Conservation (phyloP, 2,329 filamentous ascomycete genomes). For the Thielaviopsis populi region DNA sequence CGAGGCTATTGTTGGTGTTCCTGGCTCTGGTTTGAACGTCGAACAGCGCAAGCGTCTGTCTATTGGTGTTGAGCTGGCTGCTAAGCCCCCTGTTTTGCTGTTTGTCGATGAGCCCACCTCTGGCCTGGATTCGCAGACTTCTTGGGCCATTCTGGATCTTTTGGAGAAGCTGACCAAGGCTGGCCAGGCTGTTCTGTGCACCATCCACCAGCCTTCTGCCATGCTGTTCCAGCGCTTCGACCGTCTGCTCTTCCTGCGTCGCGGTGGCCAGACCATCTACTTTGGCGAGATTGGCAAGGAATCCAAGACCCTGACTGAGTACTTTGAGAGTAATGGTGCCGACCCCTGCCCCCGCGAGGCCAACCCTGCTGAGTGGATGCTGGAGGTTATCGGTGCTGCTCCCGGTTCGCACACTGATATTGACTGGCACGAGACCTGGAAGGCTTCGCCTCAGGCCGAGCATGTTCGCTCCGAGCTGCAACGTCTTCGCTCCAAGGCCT, state of each 20-base stretch:
- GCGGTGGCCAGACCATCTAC: constrained; percentile 65
- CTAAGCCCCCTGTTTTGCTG: constrained; percentile 74
- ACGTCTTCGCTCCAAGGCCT: constrained; percentile 35
- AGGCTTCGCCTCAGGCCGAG: constrained; percentile 39
- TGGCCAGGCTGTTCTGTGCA: constrained; percentile 89
- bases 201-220: constrained; percentile 92
- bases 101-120: constrained; percentile 94
- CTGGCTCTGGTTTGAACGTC: constrained; percentile 68
- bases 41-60: constrained; percentile 65
- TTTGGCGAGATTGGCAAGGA: constrained; percentile 65
- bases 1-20: constrained; percentile 79
- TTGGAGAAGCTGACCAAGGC: constrained; percentile 79
- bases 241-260: constrained; percentile 60
- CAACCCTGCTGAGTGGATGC: constrained; percentile 76
- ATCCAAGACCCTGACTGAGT: constrained; percentile 50
- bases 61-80: constrained; percentile 89
- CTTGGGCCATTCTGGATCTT: constrained; percentile 79
- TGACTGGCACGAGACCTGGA: constrained; percentile 51
- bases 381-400: constrained; percentile 46
- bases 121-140: constrained; percentile 83
- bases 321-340: constrained; percentile 62
- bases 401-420: constrained; percentile 48
- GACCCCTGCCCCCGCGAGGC: constrained; percentile 48
- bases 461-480: constrained; percentile 43
- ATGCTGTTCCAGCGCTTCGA: constrained; percentile 90